These are phyloP conservation scores for Blastobotrys mokoenaii DNA, from an alignment of 805 yeast species.

Conservation along the genomic window DNA sequence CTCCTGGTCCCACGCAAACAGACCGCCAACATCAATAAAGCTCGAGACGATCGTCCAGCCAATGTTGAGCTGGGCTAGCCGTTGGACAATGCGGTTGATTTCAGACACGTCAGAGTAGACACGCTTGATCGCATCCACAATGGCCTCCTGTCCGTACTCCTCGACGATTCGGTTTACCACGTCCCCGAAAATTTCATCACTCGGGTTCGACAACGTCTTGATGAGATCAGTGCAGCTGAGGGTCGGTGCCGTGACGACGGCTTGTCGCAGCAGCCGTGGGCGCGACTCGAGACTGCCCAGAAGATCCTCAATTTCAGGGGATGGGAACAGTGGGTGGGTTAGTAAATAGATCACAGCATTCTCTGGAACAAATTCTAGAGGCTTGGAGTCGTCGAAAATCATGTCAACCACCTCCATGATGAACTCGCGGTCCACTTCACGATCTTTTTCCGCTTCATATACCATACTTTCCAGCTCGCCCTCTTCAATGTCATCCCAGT, in stretches of 20 bases:
- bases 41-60: constrained; percentile 58
- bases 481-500: constrained; percentile 15
- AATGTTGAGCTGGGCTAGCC: constrained; percentile 38
- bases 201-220: constrained; percentile 46
- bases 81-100: constrained; percentile 31
- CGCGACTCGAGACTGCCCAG: constrained; percentile 43
- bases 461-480: constrained; percentile 7
- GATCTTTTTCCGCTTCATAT: constrained; percentile 16
- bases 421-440: constrained; percentile 19
- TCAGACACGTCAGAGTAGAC: constrained; percentile 14
- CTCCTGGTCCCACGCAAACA: constrained; percentile 53
- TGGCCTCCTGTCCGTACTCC: constrained; percentile 48
- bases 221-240: constrained; percentile 57
- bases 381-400: constrained; percentile 18
- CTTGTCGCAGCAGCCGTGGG: constrained; percentile 69
- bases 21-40: constrained; percentile 65
- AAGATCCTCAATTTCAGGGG: constrained; percentile 44
- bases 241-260: constrained; percentile 69
- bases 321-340: constrained; percentile 83
- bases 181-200: constrained; percentile 59
- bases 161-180: constrained; percentile 55
- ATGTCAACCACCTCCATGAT: constrained; percentile 20
- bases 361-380: constrained; percentile 37
- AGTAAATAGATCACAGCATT: constrained; percentile 60
- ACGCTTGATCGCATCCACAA: constrained; percentile 22